Evolutionary conservation across 345 rosid genomes (phyloP).

Genomic region (Euphorbia pulcherrima): DNA sequence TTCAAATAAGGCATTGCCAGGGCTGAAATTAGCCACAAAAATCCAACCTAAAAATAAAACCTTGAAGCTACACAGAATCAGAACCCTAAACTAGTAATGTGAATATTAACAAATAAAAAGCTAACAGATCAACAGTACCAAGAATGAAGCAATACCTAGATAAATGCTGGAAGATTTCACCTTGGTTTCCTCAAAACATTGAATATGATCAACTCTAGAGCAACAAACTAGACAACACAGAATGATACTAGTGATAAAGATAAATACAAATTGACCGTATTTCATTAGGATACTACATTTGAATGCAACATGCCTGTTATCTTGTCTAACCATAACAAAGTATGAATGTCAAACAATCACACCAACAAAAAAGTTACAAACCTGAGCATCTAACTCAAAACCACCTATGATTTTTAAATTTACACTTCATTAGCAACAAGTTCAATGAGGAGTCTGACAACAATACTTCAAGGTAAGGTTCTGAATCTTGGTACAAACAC

Average conservation of each 20-base stretch:
- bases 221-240: not conserved
- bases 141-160: too few relatives aligned
- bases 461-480: not conserved
- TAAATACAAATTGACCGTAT: not conserved
- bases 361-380: not conserved
- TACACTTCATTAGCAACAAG: not conserved
- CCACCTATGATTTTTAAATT: not conserved
- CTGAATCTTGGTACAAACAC: too few relatives aligned
- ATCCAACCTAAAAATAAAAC: too few relatives aligned
- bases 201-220: not conserved
- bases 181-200: conserved; percentile 10
- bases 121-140: too few relatives aligned
- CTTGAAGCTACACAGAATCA: too few relatives aligned
- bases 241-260: not conserved
- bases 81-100: too few relatives aligned
- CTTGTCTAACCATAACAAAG: not conserved
- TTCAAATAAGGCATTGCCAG: too few relatives aligned
- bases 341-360: not conserved
- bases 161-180: too few relatives aligned
- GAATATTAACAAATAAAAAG: too few relatives aligned
- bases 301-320: not conserved
- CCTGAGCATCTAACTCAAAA: not conserved
- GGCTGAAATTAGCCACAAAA: too few relatives aligned
- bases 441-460: not conserved
- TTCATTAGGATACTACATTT: not conserved